phyloP scores from a whole-genome alignment of 2,329 filamentous ascomycete species.

The Ophiostoma perfectum region DNA sequence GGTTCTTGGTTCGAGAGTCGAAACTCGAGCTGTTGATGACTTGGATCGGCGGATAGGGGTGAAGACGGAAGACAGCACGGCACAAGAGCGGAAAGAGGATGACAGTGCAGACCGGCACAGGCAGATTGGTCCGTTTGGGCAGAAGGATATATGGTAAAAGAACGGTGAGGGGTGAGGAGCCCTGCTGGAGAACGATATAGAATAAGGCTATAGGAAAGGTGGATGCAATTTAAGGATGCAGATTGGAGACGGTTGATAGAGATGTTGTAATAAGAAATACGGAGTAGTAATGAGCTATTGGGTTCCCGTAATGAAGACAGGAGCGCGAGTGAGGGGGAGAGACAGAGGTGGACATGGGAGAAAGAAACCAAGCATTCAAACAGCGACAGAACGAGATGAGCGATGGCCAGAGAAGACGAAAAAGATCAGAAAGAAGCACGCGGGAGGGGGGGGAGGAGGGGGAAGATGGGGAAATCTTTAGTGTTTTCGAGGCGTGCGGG shows the following conservation, averaged over 20 bases:
- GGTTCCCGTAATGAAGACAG: not conserved
- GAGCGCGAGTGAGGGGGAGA: not conserved
- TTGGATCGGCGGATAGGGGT: no score
- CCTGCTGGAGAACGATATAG: conserved; percentile 8
- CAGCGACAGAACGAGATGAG: not conserved
- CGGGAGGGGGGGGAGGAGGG: not conserved
- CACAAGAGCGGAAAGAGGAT: not conserved
- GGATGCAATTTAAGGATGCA: conserved; percentile 9
- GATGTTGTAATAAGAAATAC: not conserved
- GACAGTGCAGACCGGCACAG: not conserved
- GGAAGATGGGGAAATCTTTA: conserved; percentile 1
- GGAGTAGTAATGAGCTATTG: conserved; percentile 2
- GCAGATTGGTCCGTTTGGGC: not conserved
- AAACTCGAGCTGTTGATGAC: no score
- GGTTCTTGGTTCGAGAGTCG: not conserved
- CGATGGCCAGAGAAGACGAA: not conserved
- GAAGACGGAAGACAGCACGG: no score
- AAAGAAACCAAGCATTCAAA: not conserved
- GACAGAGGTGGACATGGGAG: not conserved
- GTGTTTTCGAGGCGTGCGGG: conserved; percentile 8
- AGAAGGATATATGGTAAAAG: not conserved
- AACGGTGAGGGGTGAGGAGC: not conserved
- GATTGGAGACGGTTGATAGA: conserved; percentile 2
- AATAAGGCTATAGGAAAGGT: conserved; percentile 4
- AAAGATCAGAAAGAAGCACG: not conserved